A percentile compares a stretch with the other conserved stretches of the same genome.
These are phyloP conservation scores for Dryas octopetala DNA, from an alignment of 306 rosid genomes.

Conservation along the genomic window DNA sequence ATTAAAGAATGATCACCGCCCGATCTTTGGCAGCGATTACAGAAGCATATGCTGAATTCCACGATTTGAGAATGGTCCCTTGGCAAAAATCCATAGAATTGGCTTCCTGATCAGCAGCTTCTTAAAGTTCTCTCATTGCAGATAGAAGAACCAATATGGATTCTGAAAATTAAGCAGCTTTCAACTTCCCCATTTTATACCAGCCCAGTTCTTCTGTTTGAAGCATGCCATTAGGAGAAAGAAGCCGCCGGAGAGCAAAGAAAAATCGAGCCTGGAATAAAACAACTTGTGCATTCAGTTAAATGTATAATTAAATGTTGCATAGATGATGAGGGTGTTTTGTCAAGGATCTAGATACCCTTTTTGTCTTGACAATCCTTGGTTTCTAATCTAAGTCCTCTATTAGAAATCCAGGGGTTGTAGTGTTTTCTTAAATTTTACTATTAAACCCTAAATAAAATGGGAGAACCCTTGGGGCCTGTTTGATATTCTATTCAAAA, in stretches of 20 bases:
- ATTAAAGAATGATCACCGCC: too few species aligned
- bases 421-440: too few species aligned
- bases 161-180: background rate
- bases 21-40: background rate
- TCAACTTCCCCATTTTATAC: conserved; percentile 5
- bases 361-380: too few species aligned
- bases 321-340: background rate
- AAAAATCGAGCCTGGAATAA: conserved; percentile 9
- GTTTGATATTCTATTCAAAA: too few species aligned
- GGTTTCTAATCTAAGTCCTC: too few species aligned
- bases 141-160: background rate
- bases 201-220: background rate
- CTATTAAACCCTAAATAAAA: too few species aligned
- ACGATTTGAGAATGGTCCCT: background rate
- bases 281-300: background rate
- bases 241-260: conserved; percentile 13
- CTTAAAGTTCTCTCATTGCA: background rate
- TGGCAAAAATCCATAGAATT: background rate
- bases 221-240: conserved; percentile 11
- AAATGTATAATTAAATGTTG: background rate
- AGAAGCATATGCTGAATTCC: background rate
- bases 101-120: background rate
- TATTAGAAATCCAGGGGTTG: too few species aligned
- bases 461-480: too few species aligned
- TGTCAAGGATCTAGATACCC: too few species aligned